Evolutionary conservation across 2,329 filamentous ascomycete genomes (phyloP).

Genomic region (Anthostomella pinea): DNA sequence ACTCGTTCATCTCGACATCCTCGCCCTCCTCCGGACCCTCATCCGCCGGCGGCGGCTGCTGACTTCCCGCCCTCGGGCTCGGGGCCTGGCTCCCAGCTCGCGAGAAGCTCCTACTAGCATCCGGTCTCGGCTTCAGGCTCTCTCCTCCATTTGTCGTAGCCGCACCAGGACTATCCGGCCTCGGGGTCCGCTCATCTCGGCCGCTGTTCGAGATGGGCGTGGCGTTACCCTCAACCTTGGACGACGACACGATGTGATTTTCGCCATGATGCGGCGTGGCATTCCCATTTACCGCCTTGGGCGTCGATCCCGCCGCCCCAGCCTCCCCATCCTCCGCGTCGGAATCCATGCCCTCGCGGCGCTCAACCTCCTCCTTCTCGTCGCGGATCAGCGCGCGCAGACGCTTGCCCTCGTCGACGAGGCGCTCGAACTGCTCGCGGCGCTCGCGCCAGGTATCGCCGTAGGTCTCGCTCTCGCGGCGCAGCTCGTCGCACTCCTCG

Average conservation of each 20-base stretch:
- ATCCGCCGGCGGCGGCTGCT: constrained; percentile 37
- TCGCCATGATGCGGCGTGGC: constrained; percentile 49
- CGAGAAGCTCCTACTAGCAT: constrained; percentile 34
- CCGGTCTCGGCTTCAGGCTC: constrained; percentile 34
- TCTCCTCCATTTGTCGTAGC: constrained; percentile 27
- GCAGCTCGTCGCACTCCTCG: constrained; percentile 82
- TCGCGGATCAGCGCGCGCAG: constrained; percentile 83
- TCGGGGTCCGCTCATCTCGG: constrained; percentile 27
- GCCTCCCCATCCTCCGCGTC: constrained; percentile 59
- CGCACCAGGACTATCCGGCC: constrained; percentile 34
- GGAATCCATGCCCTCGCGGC: constrained; percentile 76
- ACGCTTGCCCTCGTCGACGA: constrained; percentile 88
- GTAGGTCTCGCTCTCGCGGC: constrained; percentile 80
- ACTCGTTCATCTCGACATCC: constrained; percentile 35
- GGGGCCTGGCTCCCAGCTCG: constrained; percentile 37
- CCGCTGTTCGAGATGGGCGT: constrained; percentile 46
- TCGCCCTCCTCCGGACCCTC: constrained; percentile 30
- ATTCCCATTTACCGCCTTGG: constrained; percentile 53
- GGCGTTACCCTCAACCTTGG: constrained; percentile 29
- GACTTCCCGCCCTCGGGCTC: constrained; percentile 28
- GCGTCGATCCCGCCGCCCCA: constrained; percentile 50
- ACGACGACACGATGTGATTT: constrained; percentile 24
- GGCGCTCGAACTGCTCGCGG: constrained; percentile 79
- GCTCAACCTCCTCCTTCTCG: constrained; percentile 91
- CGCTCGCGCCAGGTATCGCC: constrained; percentile 81